Base-by-base conservation (phyloP, 2,329 filamentous ascomycete genomes). In the Calonectria pteridis region DNA sequence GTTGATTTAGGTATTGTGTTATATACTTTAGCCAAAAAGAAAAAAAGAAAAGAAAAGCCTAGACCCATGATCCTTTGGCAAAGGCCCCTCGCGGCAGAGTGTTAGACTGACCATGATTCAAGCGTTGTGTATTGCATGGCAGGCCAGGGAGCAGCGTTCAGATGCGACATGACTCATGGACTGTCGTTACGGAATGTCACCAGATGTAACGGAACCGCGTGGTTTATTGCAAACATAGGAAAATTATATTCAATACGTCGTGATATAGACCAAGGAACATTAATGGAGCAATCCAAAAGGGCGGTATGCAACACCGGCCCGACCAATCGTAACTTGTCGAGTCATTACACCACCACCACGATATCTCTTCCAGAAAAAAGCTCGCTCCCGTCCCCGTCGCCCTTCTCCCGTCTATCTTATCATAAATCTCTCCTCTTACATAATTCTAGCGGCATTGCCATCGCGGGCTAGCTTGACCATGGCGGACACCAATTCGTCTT, bases 391-490 rank as follows among this genome's bases (percentile, higher is more conserved):
- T 46, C 10, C n/a, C n/a, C 23, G 10, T 31, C 14, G 13, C 13
- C n/a, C 23, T 18, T 31, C 14, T 23, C 13, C 31, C 16, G 11
- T 14, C 26, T 33, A 16, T 28, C 13, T 23, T 9, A 37, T 59
- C 2, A 20, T 28, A 11, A 11, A 59, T 20, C n/a, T 20, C n/a
- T 26, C 11, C 6, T 40, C 20, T 59, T 23, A 59, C 55, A 59
- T 28, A 35, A 59, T 40, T n/a, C 55, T 59, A 5, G 55, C 55
- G 40, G 31, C 55, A 26, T 59, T 59, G 33, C 55, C 55, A 10
- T 80, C 73, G 37, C 71, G 66, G 20, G 74, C 58, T 26, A 81
- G 20, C 50, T 55, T 71, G 14, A 76, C 64, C 51, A 74, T 74
- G 16, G 75, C 74, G 1, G 71, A 71, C 4, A 72, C 67, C 67